Evolutionary conservation across 2,329 filamentous ascomycete genomes (phyloP), one percentile per base, ranked within the genome.

Genomic region (Laburnicola sp.): DNA sequence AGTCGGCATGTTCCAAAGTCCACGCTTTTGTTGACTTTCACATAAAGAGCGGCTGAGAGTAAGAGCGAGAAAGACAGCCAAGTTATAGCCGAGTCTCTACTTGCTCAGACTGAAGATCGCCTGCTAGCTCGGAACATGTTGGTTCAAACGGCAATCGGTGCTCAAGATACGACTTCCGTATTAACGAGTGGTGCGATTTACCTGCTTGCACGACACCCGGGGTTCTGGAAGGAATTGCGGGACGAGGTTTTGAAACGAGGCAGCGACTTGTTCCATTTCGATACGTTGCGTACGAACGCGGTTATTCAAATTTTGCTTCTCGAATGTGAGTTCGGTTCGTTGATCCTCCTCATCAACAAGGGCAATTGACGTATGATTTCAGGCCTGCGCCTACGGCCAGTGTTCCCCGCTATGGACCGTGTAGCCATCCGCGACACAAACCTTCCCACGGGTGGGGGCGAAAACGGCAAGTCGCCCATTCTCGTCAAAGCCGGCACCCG

Each of bases 351-450:
- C 9, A 21, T 25, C 22, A 32, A 25, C 27, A 10, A 32, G 11
- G 25, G 3, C 27, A 28, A 42, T 31, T 35, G 7, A 25, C 11
- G 5, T 3, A 36, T 2, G 10, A 23, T 39, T 27, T 38, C 32
- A 57, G 51, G n/a, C 26, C 47, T 61, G 9, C 53, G 57, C 11
- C 37, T 57, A 2, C 54, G 54, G 36, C 57, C 57, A 11, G 38
- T 51, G 8, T 58, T 61, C 26, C 48, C 57, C 1, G 7, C 47
- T 21, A n/a, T 57, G n/a, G 30, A 3, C 8, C 54, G 57, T 4
- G 28, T 36, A 10, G 45, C 40, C 16, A 42, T 61, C 7, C 32
- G 35, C 23, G 51, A 59, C 39, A 57, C 50, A 3, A 48, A 23
- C 2, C 45, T 60, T 3, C 58, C 56, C 10, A 28, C 43, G 26